Evolutionary conservation across 2,329 filamentous ascomycete species (phyloP), one percentile per base, ranked within the genome.

Genomic region (Diaporthe capsici): DNA sequence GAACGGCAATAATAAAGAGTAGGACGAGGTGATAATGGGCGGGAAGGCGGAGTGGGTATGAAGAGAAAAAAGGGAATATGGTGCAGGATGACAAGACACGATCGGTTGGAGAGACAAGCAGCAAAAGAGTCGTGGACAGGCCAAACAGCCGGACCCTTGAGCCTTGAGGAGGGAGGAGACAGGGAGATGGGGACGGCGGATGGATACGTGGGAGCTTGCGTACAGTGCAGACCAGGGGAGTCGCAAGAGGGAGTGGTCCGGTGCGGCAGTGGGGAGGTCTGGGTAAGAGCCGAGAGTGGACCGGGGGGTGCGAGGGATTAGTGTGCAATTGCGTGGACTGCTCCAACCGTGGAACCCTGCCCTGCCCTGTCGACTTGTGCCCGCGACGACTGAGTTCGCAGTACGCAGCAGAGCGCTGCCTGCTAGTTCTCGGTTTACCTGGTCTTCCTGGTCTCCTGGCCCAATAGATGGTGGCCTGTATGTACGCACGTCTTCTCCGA

Each of bases 271-370:
- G 65, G 65, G 65, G 47, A 42, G 65, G 65, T 28, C 47, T 42
- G 47, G 73, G 57, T 73, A 47, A 34, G 47, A 44, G 49, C 58
- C 73, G 57, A 65, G 58, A 74, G 72, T 65, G 65, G 65, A 55
- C 58, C 73, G 61, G 75, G 58, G 49, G 49, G 13, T 51, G 65
- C 31, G 34, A 70, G 65, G 65, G 49, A 61, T 61, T 61, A 61
- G 58, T 61, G 58, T 42, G 58, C 68, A 39, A 76, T 76, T 76
- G 75, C 75, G 75, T 74, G 75, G 73, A 58, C 71, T 51, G 70
- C 39, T 49, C 49, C 49, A 37, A 60, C 55, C 68, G 28, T 49
- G 53, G 53, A 58, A 49, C 55, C 70, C 70, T 72, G 70, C 63
- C 61, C 61, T 67, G 61, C 61, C 42, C 60, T 34, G 60, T 65